Conservation (phyloP, 83 land plant genomes). For the Picea mariana region DNA sequence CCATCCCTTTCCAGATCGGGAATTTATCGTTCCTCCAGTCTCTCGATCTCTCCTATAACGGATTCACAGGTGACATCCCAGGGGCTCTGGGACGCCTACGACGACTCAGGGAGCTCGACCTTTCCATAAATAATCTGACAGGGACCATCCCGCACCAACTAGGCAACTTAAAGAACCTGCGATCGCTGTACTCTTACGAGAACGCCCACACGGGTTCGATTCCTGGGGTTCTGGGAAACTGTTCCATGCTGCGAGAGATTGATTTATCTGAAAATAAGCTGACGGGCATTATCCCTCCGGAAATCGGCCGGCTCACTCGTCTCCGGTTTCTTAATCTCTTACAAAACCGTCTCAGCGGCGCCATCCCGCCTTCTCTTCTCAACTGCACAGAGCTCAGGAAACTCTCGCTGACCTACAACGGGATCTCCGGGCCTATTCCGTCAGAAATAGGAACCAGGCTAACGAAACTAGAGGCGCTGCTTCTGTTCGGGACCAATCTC, state of each 20-base stretch:
- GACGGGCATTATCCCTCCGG: conserved; percentile 27
- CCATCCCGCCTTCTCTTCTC: too few species aligned
- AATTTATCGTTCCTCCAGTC: neutral
- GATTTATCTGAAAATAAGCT: conserved; percentile 8
- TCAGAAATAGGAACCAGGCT: too few species aligned
- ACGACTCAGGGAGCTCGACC: neutral
- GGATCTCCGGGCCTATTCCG: too few species aligned
- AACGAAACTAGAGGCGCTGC: too few species aligned
- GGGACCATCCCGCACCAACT: neutral
- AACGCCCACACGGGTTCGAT: neutral
- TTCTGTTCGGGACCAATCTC: too few species aligned
- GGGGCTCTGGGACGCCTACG: neutral
- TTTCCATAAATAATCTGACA: neutral
- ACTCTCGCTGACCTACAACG: too few species aligned
- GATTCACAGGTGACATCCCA: neutral
- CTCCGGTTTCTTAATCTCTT: neutral
- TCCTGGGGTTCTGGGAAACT: neutral
- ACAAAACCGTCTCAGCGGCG: too few species aligned
- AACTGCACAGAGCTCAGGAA: too few species aligned
- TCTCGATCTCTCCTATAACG: conserved; percentile 5
- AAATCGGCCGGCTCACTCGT: conserved; percentile 23
- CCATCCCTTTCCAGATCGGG: conserved; percentile 5
- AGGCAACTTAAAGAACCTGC: neutral
- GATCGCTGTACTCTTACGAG: neutral
- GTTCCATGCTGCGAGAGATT: neutral